Conservation (phyloP, 2,329 filamentous ascomycete species). For the Fonsecaea erecta region DNA sequence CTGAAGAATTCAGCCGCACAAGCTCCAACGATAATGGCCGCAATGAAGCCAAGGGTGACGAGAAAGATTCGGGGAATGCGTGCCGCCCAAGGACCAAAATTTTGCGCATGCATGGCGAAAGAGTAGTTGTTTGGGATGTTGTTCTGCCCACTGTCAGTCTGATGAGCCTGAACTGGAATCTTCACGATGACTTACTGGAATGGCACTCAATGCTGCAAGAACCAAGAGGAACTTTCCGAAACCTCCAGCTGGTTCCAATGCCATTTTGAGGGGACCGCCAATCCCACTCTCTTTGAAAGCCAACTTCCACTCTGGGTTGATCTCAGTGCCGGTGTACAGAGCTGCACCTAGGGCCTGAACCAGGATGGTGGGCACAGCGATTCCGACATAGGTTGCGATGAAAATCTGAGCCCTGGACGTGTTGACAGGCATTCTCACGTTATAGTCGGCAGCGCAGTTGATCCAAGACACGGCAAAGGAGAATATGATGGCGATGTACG, state of each 20-base stretch:
- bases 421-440: constrained; percentile 46
- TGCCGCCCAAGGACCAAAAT: constrained; percentile 16
- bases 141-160: constrained; percentile 4
- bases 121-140: constrained; percentile 19
- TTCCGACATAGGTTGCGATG: constrained; percentile 15
- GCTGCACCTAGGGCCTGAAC: constrained; percentile 11
- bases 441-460: constrained; percentile 47
- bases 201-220: constrained; percentile 13
- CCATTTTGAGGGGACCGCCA: constrained; percentile 13
- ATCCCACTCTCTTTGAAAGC: constrained; percentile 13
- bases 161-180: background rate
- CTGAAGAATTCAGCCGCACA: constrained; percentile 14
- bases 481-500: constrained; percentile 46
- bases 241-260: constrained; percentile 13
- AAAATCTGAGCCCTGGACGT: constrained; percentile 32
- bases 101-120: constrained; percentile 19
- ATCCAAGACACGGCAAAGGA: constrained; percentile 47
- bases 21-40: constrained; percentile 9
- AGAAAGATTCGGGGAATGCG: constrained; percentile 12
- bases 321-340: constrained; percentile 9
- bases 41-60: constrained; percentile 10
- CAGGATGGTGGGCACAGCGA: constrained; percentile 11
- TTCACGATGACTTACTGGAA: constrained; percentile 14
- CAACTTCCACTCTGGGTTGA: constrained; percentile 15
- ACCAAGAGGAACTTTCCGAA: constrained; percentile 17